Base-by-base conservation (phyloP, 2,329 filamentous ascomycete genomes). In the Fusarium pininemorale region DNA sequence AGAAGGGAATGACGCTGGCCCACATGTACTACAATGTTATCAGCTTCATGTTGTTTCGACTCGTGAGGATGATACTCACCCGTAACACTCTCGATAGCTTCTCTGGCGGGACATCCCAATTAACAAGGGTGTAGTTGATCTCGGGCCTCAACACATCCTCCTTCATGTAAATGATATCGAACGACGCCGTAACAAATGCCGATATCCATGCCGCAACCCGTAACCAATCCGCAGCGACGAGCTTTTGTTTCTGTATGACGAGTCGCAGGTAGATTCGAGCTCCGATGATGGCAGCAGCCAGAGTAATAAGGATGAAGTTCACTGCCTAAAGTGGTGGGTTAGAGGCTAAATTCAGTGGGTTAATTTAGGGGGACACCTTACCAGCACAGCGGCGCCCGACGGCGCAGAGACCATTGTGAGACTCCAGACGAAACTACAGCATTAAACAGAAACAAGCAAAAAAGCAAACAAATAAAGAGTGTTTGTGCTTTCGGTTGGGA, bases 191-290 rank as follows among this genome's bases (percentile, higher is more conserved):
- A 10, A 42, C 15, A n/a, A 63, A 50, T 6, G 69, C 61, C 7
- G 65, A 48, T 18, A 61, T 38, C 65, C 69, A 75, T 39, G 72
- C 72, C 15, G 24, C 11, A 32, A 73, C 44, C 3, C 66, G 44
- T 9, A 75, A 13, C 53, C 48, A 54, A 30, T 75, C 72, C 32
- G 61, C 53, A 20, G 41, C 48, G 13, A 70, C 24, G 6, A 73
- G 72, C 3, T 22, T 61, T 20, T 70, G 72, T 7, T 62, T 69
- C n/a, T 75, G 69, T 51, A 75, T 66, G 14, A 35, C 55, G 7
- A 75, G 28, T 6, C 72, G 72, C 1, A 75, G 69, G 16, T 75
- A 73, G 3, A 75, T 30, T 22, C 72, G 60, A 37, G 72, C 72
- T 8, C n/a, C 48, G 16, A 75, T 65, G 18, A 75, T 57, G 10